phyloP scores from a whole-genome alignment of 805 yeast genomes.

The Teunomyces atbi region DNA sequence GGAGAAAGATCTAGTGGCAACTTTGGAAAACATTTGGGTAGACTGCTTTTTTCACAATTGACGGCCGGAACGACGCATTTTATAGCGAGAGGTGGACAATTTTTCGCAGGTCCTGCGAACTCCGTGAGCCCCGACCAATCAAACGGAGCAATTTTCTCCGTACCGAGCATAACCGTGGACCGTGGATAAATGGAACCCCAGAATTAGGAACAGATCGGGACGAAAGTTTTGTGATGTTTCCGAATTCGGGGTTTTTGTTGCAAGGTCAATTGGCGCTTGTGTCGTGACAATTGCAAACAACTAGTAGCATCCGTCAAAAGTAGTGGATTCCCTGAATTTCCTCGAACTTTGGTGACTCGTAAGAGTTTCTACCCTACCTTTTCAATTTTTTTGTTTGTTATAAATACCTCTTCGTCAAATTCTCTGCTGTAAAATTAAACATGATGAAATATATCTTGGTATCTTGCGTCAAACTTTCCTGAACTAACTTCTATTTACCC shows the following conservation, averaged over 20 bases:
- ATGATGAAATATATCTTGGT: no score
- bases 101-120: slow-evolving; percentile 1
- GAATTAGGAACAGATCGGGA: slow-evolving; percentile 3
- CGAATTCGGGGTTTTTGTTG: background rate
- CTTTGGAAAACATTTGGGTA: slow-evolving; percentile 50
- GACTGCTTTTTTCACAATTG: slow-evolving; percentile 1
- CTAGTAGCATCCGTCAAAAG: no score
- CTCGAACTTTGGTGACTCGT: no score
- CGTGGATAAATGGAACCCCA: slow-evolving; percentile 2
- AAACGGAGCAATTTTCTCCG: background rate
- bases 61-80: background rate
- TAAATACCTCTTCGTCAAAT: no score
- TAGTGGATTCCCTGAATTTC: no score
- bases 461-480: no score
- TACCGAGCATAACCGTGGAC: slow-evolving; percentile 2
- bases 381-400: no score
- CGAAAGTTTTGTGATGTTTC: background rate
- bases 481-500: no score
- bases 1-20: slow-evolving; percentile 64
- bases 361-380: no score
- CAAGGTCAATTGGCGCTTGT: background rate
- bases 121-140: slow-evolving; percentile 3
- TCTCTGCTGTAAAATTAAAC: no score
- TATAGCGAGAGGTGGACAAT: background rate
- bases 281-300: background rate